phyloP scores from a whole-genome alignment of 805 yeast species.

The Wickerhamomyces mucosus region DNA sequence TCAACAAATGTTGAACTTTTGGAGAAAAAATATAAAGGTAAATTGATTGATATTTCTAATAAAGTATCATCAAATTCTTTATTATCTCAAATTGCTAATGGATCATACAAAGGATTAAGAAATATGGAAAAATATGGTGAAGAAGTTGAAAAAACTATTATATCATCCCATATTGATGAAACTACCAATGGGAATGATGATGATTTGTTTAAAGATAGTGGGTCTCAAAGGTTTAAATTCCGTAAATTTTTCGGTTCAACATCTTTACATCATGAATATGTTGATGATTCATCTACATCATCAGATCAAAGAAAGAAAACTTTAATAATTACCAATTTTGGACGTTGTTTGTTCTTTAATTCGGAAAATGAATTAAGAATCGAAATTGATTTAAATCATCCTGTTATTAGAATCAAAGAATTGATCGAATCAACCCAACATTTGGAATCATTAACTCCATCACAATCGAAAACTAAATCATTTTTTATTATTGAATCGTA shows the following conservation, averaged over 20 bases:
- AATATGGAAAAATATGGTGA: conserved; percentile 20
- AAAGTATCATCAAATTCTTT: conserved; percentile 28
- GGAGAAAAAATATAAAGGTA: conserved; percentile 49
- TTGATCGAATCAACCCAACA: conserved; percentile 30
- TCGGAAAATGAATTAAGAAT: no score
- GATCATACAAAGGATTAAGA: conserved; percentile 33
- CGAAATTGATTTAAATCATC: conserved; percentile 45
- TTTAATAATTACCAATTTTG: no score
- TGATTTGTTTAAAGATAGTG: conserved; percentile 5
- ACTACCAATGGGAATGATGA: conserved; percentile 14
- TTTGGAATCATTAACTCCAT: conserved; percentile 21
- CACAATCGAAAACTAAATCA: conserved; percentile 5
- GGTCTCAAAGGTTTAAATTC: conserved; percentile 15
- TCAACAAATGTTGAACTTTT: conserved; percentile 36
- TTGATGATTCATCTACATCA: no score
- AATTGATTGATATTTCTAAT: conserved; percentile 39
- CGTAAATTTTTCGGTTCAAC: conserved; percentile 15
- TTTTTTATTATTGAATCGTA: conserved; percentile 49
- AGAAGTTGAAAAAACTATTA: conserved; percentile 23
- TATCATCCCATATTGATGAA: conserved; percentile 11
- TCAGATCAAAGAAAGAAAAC: no score
- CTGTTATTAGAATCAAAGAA: conserved; percentile 50
- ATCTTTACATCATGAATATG: no score
- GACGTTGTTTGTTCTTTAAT: no score
- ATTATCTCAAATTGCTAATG: conserved; percentile 35